Percentiles rank a stretch among this genome's conserved stretches.
These are phyloP conservation scores for Oryza australiensis DNA, from an alignment of 176 grass and related monocot genomes.

Conservation along the genomic window DNA sequence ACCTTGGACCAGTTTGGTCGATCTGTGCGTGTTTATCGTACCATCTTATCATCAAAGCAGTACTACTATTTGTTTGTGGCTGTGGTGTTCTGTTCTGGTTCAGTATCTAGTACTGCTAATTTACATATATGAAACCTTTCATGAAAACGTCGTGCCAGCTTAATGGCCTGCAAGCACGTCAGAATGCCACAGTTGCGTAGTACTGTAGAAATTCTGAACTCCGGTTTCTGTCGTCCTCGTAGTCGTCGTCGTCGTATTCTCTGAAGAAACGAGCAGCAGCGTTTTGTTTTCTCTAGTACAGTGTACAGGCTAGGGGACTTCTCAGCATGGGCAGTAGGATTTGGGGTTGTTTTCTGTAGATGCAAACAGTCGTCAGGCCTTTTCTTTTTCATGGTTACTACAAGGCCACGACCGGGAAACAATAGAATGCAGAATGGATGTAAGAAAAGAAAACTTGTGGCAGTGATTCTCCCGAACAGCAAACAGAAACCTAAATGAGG, in stretches of 20 bases:
- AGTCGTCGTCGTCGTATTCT: background rate
- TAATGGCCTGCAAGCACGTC: background rate
- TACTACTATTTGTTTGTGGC: background rate
- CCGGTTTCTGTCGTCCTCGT: background rate
- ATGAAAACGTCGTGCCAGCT: background rate
- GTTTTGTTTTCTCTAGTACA: background rate
- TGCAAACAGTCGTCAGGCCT: background rate
- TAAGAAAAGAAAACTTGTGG: background rate
- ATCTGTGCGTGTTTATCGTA: conserved; percentile 19
- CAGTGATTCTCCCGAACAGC: background rate
- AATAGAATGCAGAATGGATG: background rate
- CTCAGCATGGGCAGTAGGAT: background rate
- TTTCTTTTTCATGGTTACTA: background rate
- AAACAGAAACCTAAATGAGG: background rate
- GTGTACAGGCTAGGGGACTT: background rate
- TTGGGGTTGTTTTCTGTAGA: background rate
- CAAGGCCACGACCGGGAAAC: background rate
- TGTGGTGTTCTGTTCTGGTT: background rate
- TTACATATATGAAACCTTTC: background rate
- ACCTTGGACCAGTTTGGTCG: background rate
- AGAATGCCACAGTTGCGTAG: background rate
- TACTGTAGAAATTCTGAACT: background rate
- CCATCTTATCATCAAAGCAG: background rate
- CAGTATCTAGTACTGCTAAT: background rate
- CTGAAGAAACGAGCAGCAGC: background rate